Percentiles rank a stretch among this genome's conserved stretches.
These are phyloP conservation scores for Trametes punicea DNA, from an alignment of 768 basidiomycete species.

Conservation along the genomic window DNA sequence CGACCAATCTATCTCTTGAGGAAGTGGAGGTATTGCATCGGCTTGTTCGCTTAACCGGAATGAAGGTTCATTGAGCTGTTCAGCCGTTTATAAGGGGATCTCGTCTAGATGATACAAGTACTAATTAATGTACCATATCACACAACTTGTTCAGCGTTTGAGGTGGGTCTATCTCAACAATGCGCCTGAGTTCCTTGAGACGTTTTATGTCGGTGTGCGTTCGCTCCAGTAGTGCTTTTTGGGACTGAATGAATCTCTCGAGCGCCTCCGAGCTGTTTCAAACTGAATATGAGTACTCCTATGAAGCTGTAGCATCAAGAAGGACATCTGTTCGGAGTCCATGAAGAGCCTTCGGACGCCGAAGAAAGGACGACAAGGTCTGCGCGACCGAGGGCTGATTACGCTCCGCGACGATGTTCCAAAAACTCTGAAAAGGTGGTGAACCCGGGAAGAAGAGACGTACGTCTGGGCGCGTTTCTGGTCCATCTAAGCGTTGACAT, in stretches of 20 bases:
- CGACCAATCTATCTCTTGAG: slow-evolving; percentile 59
- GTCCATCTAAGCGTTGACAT: slow-evolving; percentile 13
- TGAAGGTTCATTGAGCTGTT: slow-evolving; percentile 31
- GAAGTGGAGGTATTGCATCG: slow-evolving; percentile 42
- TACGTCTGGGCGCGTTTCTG: slow-evolving; percentile 15
- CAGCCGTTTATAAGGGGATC: not conserved
- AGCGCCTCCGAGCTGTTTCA: slow-evolving; percentile 57
- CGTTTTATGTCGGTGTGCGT: slow-evolving; percentile 62
- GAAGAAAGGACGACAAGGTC: no score
- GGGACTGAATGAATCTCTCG: slow-evolving; percentile 58
- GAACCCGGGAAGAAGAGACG: not conserved
- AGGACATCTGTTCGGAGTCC: no score
- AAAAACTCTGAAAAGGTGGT: no score
- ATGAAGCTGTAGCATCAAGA: not conserved
- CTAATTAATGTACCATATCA: slow-evolving; percentile 33
- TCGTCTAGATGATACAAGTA: not conserved
- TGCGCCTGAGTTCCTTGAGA: slow-evolving; percentile 44
- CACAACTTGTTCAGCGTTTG: slow-evolving; percentile 32
- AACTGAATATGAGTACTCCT: not conserved
- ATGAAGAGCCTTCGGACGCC: no score
- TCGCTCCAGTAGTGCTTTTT: slow-evolving; percentile 54
- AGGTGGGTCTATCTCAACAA: slow-evolving; percentile 36
- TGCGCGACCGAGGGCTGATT: no score
- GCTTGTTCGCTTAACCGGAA: slow-evolving; percentile 43
- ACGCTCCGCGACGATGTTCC: no score